Conservation (phyloP, 305 asterid species). For the Petunia hybrid region DNA sequence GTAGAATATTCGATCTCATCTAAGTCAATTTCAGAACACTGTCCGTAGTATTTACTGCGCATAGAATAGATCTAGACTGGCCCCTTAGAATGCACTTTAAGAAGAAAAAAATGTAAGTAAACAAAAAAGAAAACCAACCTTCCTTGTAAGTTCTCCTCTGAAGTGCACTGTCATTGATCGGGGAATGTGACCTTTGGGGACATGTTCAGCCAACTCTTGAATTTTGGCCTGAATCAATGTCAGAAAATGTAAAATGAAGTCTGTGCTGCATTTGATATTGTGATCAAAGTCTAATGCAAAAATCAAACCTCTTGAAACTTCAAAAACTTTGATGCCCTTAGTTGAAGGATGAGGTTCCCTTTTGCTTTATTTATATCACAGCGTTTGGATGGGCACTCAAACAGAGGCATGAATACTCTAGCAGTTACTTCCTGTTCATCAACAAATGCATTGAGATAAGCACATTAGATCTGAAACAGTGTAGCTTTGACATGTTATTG, state of each 20-base stretch:
- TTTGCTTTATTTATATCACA: slow-evolving; percentile 69
- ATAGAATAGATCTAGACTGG: background rate
- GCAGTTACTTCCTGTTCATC: slow-evolving; percentile 86
- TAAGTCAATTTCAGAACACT: slow-evolving; percentile 12
- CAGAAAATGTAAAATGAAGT: slow-evolving; percentile 29
- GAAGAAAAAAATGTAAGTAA: background rate
- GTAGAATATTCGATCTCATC: background rate
- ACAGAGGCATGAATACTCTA: slow-evolving; percentile 87
- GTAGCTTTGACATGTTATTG: slow-evolving; percentile 5
- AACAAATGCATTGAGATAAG: slow-evolving; percentile 21
- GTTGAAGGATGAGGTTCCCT: slow-evolving; percentile 91
- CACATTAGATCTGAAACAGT: background rate
- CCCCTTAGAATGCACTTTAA: background rate
- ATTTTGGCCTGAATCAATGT: slow-evolving; percentile 78
- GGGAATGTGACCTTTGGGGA: slow-evolving; percentile 97
- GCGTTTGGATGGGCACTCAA: slow-evolving; percentile 82
- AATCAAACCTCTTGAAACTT: slow-evolving; percentile 88
- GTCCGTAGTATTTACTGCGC: background rate
- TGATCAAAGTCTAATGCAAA: slow-evolving; percentile 28
- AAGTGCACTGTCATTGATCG: slow-evolving; percentile 89
- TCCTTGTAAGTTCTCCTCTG: slow-evolving; percentile 95
- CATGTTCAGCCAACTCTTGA: slow-evolving; percentile 96
- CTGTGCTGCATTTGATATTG: background rate
- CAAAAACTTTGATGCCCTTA: slow-evolving; percentile 91
- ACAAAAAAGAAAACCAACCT: slow-evolving; percentile 59